Base-by-base conservation (phyloP, 257 asterid genomes). In the Eustoma russellianum region DNA sequence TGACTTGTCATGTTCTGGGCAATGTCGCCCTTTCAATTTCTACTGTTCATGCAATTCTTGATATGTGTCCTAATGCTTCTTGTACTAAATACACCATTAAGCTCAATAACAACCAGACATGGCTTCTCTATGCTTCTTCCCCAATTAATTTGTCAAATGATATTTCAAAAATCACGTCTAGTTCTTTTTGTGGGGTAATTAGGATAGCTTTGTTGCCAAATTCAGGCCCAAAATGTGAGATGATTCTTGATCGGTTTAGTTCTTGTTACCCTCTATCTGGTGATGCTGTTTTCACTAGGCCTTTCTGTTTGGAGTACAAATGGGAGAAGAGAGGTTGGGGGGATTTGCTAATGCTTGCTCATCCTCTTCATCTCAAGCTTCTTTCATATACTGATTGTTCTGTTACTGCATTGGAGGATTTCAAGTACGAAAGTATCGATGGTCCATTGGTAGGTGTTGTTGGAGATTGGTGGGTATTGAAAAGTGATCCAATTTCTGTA, bases 301-400 rank as follows among this genome's bases (percentile, higher is more conserved):
- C 97, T 40, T 91, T 77, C 48, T 67, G 60, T 51, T 50, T 87
- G 80, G 95, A 84, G 70, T 91, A 91, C 63, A 87, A 60, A 60
- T 91, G 95, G 95, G 84, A 87, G 28, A 84, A 77, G 73, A 82
- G 67, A 60, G 96, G 98, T 5, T 82, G 82, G 85, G 98, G 97
- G 3, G 94, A 84, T 57, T 61, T 91, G 74, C 66, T 91, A 18
- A 88, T 87, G 93, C 89, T 91, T n/a, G 98, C 98, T 10, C 92
- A 91, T 62, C 95, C 98, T 48, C 87, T 91, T 41, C 98, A 91
- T 71, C 83, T 77, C 17, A 56, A 47, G 64, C 94, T 87, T 61
- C 82, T 91, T 57, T 77, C 84, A 0, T 66, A 64, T 33, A 10
- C 53, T 10, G 88, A 72, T 61, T 34, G 59, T 48, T 73, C 83